These are phyloP conservation scores for Plantago elongata DNA, from an alignment of 257 asterid species.

Conservation along the genomic window DNA sequence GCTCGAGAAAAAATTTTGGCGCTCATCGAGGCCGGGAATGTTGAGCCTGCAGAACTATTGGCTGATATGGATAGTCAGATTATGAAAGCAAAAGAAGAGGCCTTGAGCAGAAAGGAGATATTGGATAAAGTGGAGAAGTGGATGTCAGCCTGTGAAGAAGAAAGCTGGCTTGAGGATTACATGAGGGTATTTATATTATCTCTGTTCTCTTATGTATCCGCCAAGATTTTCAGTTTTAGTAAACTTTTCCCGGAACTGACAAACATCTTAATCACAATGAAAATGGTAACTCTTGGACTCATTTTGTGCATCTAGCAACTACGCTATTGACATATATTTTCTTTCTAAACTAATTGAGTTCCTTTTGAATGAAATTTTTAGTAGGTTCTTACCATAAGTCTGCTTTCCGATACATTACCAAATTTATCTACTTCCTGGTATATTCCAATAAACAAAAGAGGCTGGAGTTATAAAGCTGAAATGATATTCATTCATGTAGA, in stretches of 20 bases:
- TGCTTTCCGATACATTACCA: too few relatives aligned
- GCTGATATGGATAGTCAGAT: constrained; percentile 94
- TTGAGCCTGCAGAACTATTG: constrained; percentile 81
- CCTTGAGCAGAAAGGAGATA: constrained; percentile 83
- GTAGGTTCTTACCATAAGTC: too few relatives aligned
- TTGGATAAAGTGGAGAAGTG: constrained; percentile 82
- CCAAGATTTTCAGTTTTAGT: neutral
- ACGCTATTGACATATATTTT: too few relatives aligned
- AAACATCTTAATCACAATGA: neutral
- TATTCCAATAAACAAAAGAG: too few relatives aligned
- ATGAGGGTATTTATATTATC: constrained; percentile 52
- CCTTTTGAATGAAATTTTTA: too few relatives aligned
- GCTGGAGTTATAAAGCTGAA: too few relatives aligned
- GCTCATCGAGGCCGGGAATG: constrained; percentile 80
- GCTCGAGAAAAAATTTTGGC: constrained; percentile 70
- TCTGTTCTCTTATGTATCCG: constrained; percentile 1
- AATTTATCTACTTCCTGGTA: too few relatives aligned
- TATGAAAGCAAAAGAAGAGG: constrained; percentile 84
- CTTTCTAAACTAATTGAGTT: too few relatives aligned
- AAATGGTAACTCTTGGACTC: too few relatives aligned
- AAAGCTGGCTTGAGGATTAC: constrained; percentile 65
- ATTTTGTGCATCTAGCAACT: too few relatives aligned
- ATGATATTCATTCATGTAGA: too few relatives aligned
- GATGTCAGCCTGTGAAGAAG: constrained; percentile 60
- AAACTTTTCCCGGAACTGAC: neutral